Conservation (phyloP, 176 grass and related monocot species). For the Oryza nivara region DNA sequence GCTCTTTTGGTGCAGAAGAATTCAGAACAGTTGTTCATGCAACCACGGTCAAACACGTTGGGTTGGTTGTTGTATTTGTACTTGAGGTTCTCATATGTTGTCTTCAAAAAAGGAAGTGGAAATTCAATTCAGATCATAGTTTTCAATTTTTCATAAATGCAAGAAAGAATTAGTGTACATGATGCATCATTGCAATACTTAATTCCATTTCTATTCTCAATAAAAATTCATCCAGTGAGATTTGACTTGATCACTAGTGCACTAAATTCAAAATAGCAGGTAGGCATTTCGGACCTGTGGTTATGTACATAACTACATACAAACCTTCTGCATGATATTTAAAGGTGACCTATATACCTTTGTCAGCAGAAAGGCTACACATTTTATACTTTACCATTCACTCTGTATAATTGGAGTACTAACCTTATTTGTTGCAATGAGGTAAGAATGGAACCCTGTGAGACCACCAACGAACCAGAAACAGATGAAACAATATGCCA, state of each 20-base stretch:
- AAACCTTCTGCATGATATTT: background rate
- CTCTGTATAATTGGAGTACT: conserved; percentile 5
- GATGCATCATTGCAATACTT: background rate
- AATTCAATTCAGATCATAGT: conserved; percentile 1
- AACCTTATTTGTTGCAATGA: conserved; percentile 73
- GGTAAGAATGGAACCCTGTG: conserved; percentile 79
- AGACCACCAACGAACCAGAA: conserved; percentile 82
- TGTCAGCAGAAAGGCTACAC: background rate
- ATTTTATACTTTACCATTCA: conserved; percentile 5
- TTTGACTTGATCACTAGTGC: conserved; percentile 9
- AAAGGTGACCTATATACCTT: background rate
- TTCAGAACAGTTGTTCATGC: conserved; percentile 55
- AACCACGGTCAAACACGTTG: conserved; percentile 52
- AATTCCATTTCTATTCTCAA: background rate
- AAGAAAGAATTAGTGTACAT: conserved; percentile 14
- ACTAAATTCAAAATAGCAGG: conserved; percentile 18
- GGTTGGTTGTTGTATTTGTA: conserved; percentile 55
- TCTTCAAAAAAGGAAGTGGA: conserved; percentile 50
- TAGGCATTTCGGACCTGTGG: background rate
- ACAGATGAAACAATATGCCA: conserved; percentile 83
- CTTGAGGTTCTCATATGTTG: conserved; percentile 71
- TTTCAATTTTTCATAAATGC: background rate
- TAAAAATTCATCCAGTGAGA: conserved; percentile 24
- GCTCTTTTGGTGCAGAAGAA: conserved; percentile 60
- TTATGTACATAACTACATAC: background rate